phyloP scores from a whole-genome alignment of 768 basidiomycete genomes.

The Russula earlei region DNA sequence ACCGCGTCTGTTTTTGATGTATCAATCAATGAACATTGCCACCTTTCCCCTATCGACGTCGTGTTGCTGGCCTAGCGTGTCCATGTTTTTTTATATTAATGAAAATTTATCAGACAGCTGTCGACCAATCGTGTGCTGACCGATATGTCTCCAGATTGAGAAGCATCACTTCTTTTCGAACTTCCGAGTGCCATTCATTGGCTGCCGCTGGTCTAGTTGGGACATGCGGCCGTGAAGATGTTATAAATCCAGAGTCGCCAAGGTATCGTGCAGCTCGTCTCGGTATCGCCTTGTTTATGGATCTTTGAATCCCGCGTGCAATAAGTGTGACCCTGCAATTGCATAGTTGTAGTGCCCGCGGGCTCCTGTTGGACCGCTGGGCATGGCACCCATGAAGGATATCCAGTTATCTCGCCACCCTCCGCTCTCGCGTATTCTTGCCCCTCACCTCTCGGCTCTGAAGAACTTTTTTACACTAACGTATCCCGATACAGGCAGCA shows the following conservation, averaged over 20 bases:
- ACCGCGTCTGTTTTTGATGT: slow-evolving; percentile 76
- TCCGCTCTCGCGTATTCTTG: not conserved
- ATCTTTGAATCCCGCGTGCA: not conserved
- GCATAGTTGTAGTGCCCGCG: not conserved
- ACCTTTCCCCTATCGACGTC: not conserved
- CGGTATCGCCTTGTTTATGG: not conserved
- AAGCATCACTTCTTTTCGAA: not conserved
- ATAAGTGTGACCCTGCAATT: not conserved
- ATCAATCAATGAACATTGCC: slow-evolving; percentile 2
- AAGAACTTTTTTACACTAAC: not conserved
- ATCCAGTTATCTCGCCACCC: not conserved
- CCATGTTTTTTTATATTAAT: not conserved
- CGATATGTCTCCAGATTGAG: not conserved
- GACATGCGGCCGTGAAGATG: not conserved
- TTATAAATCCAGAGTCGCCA: not conserved
- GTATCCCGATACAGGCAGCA: not conserved
- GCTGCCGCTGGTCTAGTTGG: not conserved
- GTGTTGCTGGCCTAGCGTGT: not conserved
- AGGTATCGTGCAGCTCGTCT: not conserved
- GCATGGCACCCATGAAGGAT: not conserved
- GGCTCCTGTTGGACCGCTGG: not conserved
- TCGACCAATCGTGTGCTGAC: not conserved
- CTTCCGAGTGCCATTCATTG: not conserved
- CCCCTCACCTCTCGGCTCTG: not conserved
- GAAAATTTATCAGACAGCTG: not conserved